Base-by-base conservation (phyloP, 2,329 filamentous ascomycete genomes). In the Calycina herbarum region DNA sequence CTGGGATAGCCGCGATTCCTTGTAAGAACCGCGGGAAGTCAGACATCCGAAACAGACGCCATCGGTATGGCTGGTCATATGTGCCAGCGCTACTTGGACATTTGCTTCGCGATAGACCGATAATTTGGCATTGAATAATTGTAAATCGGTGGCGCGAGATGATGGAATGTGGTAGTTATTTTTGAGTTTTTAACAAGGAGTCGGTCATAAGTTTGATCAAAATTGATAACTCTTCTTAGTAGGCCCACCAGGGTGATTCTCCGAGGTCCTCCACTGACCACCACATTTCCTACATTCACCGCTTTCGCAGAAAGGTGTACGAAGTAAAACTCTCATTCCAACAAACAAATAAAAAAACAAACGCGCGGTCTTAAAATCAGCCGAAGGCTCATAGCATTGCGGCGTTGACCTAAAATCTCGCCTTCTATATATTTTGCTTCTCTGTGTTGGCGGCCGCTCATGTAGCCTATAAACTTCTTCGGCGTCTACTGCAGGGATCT, bases 1-100 rank as follows among this genome's bases (percentile, higher is more conserved):
- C 5, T n/a, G 13, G 33, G 15, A 20, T 7, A 40, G 31, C 17
- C 7, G 58, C 13, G 20, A 38, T 42, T 27, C n/a, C 33, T 27
- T 27, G 33, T 13, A 42, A 59, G 38, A 57, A 33, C 15, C 45
- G 45, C 45, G 45, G 54, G 6, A 31, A 57, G 58, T 42, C n/a
- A 59, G 58, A 29, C 27, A 38, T 59, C 58, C 58, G 58, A 59
- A 59, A 59, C 58, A 59, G 33, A 40, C 57, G 57, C 57, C 31
- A 20, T 38, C 15, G 57, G 38, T 17, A 40, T 24, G n/a, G 45
- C n/a, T 51, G 45, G n/a, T 20, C n/a, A 24, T 51, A 24, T 51
- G 45, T 51, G n/a, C n/a, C 3, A 51, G 8, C n/a, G 3, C 4
- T 38, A 33, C 31, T 33, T 33, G 31, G 31, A 8, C 35, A 15